phyloP scores from a whole-genome alignment of 352 stramenopile genomes.

The Globisporangium echinulatum region DNA sequence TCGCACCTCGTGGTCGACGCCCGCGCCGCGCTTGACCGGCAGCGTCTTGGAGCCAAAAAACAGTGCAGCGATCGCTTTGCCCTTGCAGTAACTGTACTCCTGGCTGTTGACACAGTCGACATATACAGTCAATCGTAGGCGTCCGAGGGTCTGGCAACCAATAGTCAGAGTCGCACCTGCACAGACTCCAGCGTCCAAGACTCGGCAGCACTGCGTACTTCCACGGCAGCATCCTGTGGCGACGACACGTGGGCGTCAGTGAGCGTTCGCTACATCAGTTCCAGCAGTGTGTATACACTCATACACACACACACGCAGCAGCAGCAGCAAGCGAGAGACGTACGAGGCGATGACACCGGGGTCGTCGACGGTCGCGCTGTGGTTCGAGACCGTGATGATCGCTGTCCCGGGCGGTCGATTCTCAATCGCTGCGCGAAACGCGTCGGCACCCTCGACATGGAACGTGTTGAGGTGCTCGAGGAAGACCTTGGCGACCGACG shows the following conservation, averaged over 20 bases:
- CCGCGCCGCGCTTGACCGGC: conserved; percentile 62
- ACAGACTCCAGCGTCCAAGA: conserved; percentile 64
- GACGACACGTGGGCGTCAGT: too few relatives aligned
- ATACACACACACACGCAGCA: neutral
- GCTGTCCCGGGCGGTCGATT: conserved; percentile 34
- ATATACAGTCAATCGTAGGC: neutral
- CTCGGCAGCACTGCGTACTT: conserved; percentile 40
- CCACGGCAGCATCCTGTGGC: conserved; percentile 71
- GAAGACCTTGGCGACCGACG: conserved; percentile 49
- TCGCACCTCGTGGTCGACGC: conserved; percentile 59
- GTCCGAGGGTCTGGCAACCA: neutral
- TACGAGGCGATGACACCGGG: conserved; percentile 61
- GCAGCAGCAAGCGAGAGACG: conserved; percentile 1
- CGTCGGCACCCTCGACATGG: conserved; percentile 32
- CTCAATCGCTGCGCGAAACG: conserved; percentile 36
- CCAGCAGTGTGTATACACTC: neutral
- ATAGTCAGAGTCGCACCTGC: conserved; percentile 30
- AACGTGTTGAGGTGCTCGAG: conserved; percentile 47
- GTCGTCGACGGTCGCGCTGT: conserved; percentile 80
- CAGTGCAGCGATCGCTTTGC: conserved; percentile 35
- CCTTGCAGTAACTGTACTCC: conserved; percentile 80
- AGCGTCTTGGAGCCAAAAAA: conserved; percentile 73
- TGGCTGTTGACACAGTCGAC: conserved; percentile 33
- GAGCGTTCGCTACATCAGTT: neutral
- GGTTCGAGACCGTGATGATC: conserved; percentile 82